Percentiles rank a stretch among this genome's conserved stretches.
phyloP scores from a whole-genome alignment of 169 alveolate species.

The Cyclospora cayetanensis region DNA sequence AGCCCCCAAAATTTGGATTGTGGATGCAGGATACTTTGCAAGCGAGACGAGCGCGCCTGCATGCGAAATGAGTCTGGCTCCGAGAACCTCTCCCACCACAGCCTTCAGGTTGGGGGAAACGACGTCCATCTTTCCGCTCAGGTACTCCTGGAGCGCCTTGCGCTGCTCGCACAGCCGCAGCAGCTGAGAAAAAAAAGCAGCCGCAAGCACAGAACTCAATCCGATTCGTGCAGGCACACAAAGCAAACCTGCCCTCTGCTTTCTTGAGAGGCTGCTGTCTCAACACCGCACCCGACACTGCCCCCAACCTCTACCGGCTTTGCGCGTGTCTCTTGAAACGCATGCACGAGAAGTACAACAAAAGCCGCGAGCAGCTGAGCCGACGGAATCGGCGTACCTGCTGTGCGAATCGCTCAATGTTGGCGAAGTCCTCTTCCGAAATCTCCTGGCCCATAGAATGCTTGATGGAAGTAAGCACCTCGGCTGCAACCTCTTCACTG shows the following conservation, averaged over 20 bases:
- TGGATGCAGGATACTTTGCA: conserved; percentile 99
- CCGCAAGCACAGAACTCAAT: background rate
- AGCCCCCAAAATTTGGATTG: conserved; percentile 97
- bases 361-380: background rate
- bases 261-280: too few species aligned
- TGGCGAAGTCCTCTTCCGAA: conserved; percentile 90
- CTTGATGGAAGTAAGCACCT: conserved; percentile 89
- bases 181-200: conserved; percentile 23
- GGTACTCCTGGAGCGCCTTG: conserved; percentile 79
- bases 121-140: conserved; percentile 90
- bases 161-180: conserved; percentile 70
- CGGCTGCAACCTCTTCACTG: conserved; percentile 91
- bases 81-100: conserved; percentile 98
- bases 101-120: conserved; percentile 99
- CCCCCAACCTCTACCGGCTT: too few species aligned
- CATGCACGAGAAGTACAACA: background rate
- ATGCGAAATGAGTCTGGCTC: conserved; percentile 99
- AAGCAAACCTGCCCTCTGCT: too few species aligned
- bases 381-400: conserved; percentile 79
- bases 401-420: conserved; percentile 91
- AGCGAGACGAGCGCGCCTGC: conserved; percentile 98
- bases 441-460: conserved; percentile 97
- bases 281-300: too few species aligned
- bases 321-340: too few species aligned
- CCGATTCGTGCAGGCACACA: background rate